Conservation (phyloP, 164 flowering plant species). For the Liriodendron chinense region DNA sequence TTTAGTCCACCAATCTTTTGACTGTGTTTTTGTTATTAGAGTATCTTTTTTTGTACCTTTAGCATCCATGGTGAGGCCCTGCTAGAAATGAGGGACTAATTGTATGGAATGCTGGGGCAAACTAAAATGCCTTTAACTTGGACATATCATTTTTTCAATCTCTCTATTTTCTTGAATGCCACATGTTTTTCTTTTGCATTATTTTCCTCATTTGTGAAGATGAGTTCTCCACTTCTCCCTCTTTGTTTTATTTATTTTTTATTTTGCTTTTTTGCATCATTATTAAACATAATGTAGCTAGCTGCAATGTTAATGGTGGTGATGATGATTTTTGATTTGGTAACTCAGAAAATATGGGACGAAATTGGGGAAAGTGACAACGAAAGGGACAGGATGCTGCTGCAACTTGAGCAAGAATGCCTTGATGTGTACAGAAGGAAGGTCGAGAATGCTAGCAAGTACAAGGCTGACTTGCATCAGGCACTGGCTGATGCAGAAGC, state of each 20-base stretch:
- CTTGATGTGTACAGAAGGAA: constrained; percentile 65
- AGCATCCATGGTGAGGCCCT: no score
- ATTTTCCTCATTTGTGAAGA: not conserved
- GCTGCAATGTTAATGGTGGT: not conserved
- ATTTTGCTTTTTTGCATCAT: not conserved
- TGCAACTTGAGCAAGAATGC: constrained; percentile 82
- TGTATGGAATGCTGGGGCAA: no score
- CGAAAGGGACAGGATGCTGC: constrained; percentile 78
- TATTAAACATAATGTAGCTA: not conserved
- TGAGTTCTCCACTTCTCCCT: no score
- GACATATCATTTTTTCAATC: no score
- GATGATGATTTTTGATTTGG: not conserved
- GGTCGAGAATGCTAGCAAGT: constrained; percentile 59
- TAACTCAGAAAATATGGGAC: constrained; percentile 66
- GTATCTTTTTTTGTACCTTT: no score
- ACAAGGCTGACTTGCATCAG: constrained; percentile 56
- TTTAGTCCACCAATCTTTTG: no score
- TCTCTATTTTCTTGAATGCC: no score
- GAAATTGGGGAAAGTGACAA: constrained; percentile 78
- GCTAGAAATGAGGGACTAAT: no score
- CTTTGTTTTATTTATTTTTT: not conserved
- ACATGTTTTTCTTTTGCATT: not conserved
- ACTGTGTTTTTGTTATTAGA: no score
- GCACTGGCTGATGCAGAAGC: constrained; percentile 57
- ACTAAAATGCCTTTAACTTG: no score